These are phyloP conservation scores for Barnettozyma sp. DNA, from an alignment of 805 yeast species.

Conservation along the genomic window DNA sequence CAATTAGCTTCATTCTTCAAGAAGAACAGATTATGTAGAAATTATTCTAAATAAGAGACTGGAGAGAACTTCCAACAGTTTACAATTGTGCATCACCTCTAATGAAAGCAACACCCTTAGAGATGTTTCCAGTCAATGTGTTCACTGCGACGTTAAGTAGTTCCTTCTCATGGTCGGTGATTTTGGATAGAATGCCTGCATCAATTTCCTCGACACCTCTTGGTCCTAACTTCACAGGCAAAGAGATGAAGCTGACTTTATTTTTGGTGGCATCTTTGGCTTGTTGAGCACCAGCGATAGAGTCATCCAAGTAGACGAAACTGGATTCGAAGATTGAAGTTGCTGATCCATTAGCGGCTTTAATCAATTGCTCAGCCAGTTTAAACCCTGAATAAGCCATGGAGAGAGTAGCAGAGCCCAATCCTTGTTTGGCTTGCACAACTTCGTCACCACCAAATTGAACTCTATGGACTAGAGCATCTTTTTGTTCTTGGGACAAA, in stretches of 20 bases:
- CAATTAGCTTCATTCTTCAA: no score
- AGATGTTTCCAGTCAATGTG: conserved; percentile 19
- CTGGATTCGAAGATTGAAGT: conserved; percentile 35
- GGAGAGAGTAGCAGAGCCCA: conserved; percentile 78
- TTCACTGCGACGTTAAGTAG: conserved; percentile 17
- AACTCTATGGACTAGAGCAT: conserved; percentile 58
- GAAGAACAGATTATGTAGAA: no score
- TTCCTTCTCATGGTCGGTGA: conserved; percentile 19
- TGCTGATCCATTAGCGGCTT: conserved; percentile 40
- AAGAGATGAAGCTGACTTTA: conserved; percentile 17
- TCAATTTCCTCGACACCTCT: conserved; percentile 22
- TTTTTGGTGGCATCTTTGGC: conserved; percentile 8
- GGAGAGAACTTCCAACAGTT: no score
- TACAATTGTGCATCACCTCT: conserved; percentile 15
- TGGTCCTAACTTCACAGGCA: conserved; percentile 21
- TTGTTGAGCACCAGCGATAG: conserved; percentile 20
- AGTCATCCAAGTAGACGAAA: conserved; percentile 47
- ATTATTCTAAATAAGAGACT: no score
- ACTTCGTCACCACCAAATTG: conserved; percentile 89
- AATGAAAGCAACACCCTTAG: conserved; percentile 24
- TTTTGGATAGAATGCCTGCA: conserved; percentile 16
- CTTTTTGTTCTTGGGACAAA: conserved; percentile 21
- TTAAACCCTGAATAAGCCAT: conserved; percentile 85
- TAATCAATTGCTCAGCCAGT: conserved; percentile 60
- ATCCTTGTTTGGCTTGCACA: conserved; percentile 78